Evolutionary conservation across 78 protist species (phyloP).

Genomic region (Dictyostelium discoideum): DNA sequence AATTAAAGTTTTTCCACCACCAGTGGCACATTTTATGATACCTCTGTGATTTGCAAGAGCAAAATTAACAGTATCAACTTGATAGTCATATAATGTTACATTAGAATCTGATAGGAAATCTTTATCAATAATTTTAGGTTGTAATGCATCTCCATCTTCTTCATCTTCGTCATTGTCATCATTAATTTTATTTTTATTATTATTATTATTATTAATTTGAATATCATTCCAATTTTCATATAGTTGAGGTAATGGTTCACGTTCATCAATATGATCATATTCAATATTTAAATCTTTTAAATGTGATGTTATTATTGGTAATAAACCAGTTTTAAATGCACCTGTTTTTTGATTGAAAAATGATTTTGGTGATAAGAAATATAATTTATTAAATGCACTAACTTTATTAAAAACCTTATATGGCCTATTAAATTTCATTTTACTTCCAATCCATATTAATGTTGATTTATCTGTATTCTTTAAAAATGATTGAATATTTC

Average conservation of each 20-base stretch:
- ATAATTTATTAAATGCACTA: neutral
- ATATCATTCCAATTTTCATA: conserved; percentile 49
- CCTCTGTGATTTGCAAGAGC: conserved; percentile 78
- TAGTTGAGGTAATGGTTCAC: conserved; percentile 41
- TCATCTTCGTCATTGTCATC: neutral
- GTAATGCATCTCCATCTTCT: neutral
- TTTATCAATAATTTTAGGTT: conserved; percentile 20
- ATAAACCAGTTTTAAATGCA: conserved; percentile 61
- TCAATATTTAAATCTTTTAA: conserved; percentile 4
- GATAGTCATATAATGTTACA: conserved; percentile 51
- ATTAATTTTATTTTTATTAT: neutral
- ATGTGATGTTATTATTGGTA: conserved; percentile 37
- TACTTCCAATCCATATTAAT: neutral
- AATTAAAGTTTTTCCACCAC: conserved; percentile 81
- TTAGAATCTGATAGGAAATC: neutral
- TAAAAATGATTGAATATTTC: neutral
- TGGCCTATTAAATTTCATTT: neutral
- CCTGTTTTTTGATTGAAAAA: conserved; percentile 54
- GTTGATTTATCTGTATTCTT: neutral
- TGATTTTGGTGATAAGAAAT: neutral
- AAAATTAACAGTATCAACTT: conserved; percentile 58
- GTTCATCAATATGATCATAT: neutral
- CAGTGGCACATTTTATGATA: conserved; percentile 78
- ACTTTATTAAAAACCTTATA: neutral
- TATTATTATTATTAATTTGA: neutral